A percentile compares a stretch with the other conserved stretches of the same genome.
phyloP scores from a whole-genome alignment of 148 eudicot genomes.

The Polygonum maritimum region DNA sequence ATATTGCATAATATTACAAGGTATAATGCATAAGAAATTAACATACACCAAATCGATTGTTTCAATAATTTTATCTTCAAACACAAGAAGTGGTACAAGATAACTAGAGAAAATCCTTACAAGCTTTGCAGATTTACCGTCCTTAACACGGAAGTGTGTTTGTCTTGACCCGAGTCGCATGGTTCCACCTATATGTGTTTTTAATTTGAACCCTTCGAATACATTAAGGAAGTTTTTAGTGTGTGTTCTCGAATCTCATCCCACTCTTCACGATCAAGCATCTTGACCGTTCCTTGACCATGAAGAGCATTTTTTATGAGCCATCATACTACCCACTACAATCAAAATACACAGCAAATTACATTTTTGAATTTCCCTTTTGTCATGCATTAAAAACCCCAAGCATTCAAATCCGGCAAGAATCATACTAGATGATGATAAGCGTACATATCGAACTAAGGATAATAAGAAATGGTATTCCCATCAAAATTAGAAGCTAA shows the following conservation, averaged over 20 bases:
- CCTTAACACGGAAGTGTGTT: too few relatives aligned
- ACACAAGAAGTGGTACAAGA: too few relatives aligned
- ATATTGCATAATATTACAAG: too few relatives aligned
- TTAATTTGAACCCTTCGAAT: too few relatives aligned
- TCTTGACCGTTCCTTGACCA: slow-evolving; percentile 82
- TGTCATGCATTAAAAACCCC: not conserved
- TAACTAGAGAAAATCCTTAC: too few relatives aligned
- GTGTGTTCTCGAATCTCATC: slow-evolving; percentile 67
- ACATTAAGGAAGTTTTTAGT: too few relatives aligned
- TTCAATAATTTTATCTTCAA: too few relatives aligned
- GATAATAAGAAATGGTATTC: not conserved
- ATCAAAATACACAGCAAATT: not conserved
- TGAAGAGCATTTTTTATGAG: slow-evolving; percentile 73
- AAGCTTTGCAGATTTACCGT: too few relatives aligned
- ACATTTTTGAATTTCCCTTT: not conserved
- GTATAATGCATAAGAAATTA: too few relatives aligned
- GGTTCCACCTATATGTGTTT: too few relatives aligned
- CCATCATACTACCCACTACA: slow-evolving; percentile 51
- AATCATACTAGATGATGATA: not conserved
- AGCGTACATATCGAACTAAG: slow-evolving; percentile 27
- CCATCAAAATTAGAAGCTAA: not conserved
- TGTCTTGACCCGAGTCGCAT: too few relatives aligned
- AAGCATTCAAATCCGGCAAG: not conserved
- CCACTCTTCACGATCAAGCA: slow-evolving; percentile 92
- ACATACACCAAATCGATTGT: too few relatives aligned